Evolutionary conservation across 805 yeast species (phyloP).

Genomic region (Candida germanica): DNA sequence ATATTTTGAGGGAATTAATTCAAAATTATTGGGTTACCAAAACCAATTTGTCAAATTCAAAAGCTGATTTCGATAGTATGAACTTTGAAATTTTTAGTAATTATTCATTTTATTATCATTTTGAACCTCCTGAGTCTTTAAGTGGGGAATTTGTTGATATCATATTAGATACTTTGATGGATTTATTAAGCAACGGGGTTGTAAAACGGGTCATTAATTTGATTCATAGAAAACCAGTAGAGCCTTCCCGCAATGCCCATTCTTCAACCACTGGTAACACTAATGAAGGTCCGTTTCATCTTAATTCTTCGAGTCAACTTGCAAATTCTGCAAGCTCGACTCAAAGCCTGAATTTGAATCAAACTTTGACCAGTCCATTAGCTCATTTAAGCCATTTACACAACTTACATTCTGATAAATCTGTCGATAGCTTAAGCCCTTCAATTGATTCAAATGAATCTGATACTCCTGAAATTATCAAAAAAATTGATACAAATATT

Average conservation of each 20-base stretch:
- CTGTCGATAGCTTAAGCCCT: not conserved
- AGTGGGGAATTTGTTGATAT: conserved; percentile 15
- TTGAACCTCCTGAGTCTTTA: conserved; percentile 27
- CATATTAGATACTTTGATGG: conserved; percentile 27
- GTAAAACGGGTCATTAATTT: conserved; percentile 26
- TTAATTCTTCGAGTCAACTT: not conserved
- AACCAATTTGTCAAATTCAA: conserved; percentile 7
- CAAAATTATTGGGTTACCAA: conserved; percentile 28
- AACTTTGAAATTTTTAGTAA: conserved; percentile 15
- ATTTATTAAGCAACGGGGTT: conserved; percentile 28
- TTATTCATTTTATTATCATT: conserved; percentile 27
- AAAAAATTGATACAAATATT: conserved; percentile 32
- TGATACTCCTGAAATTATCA: conserved; percentile 4
- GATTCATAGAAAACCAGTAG: conserved; percentile 19
- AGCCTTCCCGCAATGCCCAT: conserved; percentile 1
- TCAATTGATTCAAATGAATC: not conserved
- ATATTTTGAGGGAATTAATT: conserved; percentile 28
- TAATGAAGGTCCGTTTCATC: not conserved
- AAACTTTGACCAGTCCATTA: not conserved
- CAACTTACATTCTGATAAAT: conserved; percentile 1
- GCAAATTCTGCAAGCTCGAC: not conserved
- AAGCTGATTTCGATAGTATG: conserved; percentile 7
- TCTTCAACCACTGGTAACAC: not conserved
- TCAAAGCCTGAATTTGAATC: not conserved
- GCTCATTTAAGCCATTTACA: not conserved